Evolutionary conservation across 768 basidiomycete species (phyloP).

Genomic region (Scleroderma bovista): DNA sequence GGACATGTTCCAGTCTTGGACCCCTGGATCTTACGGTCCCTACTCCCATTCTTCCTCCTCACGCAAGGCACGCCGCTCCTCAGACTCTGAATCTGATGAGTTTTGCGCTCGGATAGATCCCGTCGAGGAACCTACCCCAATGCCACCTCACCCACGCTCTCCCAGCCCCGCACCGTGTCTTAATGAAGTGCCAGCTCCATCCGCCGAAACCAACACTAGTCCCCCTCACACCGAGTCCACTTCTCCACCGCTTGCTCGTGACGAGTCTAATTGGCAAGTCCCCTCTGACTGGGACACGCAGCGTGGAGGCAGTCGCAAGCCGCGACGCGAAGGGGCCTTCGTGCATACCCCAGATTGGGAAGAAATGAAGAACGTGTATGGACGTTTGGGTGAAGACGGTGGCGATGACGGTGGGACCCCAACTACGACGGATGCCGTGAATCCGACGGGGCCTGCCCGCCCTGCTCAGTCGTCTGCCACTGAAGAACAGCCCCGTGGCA

Average conservation of each 20-base stretch:
- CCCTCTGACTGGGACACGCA: not conserved
- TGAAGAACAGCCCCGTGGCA: not conserved
- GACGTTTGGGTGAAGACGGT: not conserved
- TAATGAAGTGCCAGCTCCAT: not conserved
- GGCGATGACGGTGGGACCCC: not conserved
- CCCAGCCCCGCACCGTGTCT: not conserved
- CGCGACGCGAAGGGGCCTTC: slow-evolving; percentile 3
- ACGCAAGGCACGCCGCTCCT: not conserved
- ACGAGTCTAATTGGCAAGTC: not conserved
- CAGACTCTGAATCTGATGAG: not conserved
- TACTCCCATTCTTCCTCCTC: not conserved
- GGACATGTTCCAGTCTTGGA: not conserved
- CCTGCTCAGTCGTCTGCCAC: too few relatives aligned
- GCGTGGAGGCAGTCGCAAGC: not conserved
- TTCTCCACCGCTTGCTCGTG: not conserved
- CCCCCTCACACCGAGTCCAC: not conserved
- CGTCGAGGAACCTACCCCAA: not conserved
- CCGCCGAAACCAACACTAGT: not conserved
- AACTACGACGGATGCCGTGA: not conserved
- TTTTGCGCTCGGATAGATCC: not conserved
- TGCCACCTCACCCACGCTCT: too few relatives aligned
- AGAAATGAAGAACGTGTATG: not conserved
- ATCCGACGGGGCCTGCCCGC: not conserved
- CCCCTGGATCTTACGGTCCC: not conserved
- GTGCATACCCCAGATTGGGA: slow-evolving; percentile 1